These are phyloP conservation scores for Arabis hirsuta DNA, from an alignment of 345 rosid genomes.

Conservation along the genomic window DNA sequence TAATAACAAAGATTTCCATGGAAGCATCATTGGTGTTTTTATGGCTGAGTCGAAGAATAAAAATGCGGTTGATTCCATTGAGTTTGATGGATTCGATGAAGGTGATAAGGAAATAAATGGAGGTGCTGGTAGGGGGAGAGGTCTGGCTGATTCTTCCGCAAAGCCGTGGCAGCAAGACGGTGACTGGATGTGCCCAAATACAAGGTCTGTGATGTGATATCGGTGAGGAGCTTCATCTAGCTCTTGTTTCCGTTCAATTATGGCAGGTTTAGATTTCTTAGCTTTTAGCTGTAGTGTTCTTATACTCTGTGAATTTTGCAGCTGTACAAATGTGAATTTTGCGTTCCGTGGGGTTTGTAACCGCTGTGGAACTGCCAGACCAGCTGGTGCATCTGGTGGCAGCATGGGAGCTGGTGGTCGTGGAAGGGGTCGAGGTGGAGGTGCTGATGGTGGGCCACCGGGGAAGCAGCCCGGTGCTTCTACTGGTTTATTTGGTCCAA, in stretches of 20 bases:
- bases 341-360: slow-evolving; percentile 98
- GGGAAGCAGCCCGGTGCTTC: slow-evolving; percentile 64
- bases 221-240: slow-evolving; percentile 98
- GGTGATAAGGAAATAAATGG: slow-evolving; percentile 51
- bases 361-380: slow-evolving; percentile 95
- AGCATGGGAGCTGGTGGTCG: slow-evolving; percentile 76
- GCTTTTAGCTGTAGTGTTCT: slow-evolving; percentile 33
- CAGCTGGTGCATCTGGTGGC: slow-evolving; percentile 82
- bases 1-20: slow-evolving; percentile 94
- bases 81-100: slow-evolving; percentile 58
- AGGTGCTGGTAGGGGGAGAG: slow-evolving; percentile 75
- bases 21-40: slow-evolving; percentile 72
- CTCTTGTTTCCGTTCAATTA: slow-evolving; percentile 49
- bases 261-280: neutral
- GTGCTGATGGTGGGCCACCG: slow-evolving; percentile 50
- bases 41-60: slow-evolving; percentile 82
- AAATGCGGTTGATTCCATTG: slow-evolving; percentile 51
- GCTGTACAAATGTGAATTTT: slow-evolving; percentile 95
- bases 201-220: slow-evolving; percentile 99
- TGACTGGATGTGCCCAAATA: slow-evolving; percentile 98
- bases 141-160: slow-evolving; percentile 72
- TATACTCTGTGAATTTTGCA: slow-evolving; percentile 52
- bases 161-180: slow-evolving; percentile 97
- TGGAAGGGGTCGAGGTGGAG: slow-evolving; percentile 79
- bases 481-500: slow-evolving; percentile 93